Evolutionary conservation across 2,329 filamentous ascomycete genomes (phyloP).

Genomic region (Bipolaris gigantea): DNA sequence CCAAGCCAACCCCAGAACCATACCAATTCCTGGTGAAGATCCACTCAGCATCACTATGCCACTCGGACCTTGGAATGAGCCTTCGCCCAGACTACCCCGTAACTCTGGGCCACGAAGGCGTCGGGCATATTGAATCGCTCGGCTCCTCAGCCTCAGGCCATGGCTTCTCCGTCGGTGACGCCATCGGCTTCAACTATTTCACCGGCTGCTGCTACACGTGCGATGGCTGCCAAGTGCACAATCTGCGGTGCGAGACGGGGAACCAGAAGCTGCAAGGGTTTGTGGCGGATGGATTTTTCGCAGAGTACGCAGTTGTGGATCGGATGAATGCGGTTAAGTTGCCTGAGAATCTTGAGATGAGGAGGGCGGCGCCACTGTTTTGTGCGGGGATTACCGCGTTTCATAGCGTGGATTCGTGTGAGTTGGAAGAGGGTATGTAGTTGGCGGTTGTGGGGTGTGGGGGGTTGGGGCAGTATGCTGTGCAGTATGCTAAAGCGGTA

Average conservation of each 20-base stretch:
- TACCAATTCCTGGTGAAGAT: constrained; percentile 39
- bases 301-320: constrained; percentile 53
- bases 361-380: constrained; percentile 49
- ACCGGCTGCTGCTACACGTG: constrained; percentile 53
- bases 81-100: constrained; percentile 34
- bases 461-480: constrained; percentile 52
- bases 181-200: constrained; percentile 53
- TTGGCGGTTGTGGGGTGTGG: constrained; percentile 52
- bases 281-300: constrained; percentile 50
- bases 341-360: constrained; percentile 43
- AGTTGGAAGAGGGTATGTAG: constrained; percentile 40
- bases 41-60: constrained; percentile 37
- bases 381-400: constrained; percentile 55
- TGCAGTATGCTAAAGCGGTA: constrained; percentile 52
- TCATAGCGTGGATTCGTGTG: constrained; percentile 38
- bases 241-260: constrained; percentile 46
- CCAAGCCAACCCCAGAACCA: constrained; percentile 23
- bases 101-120: constrained; percentile 53
- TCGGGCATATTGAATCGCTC: constrained; percentile 48
- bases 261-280: constrained; percentile 50
- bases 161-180: constrained; percentile 50
- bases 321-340: constrained; percentile 50
- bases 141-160: constrained; percentile 38
- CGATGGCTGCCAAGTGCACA: constrained; percentile 52
- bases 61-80: constrained; percentile 33